Conservation (phyloP, 1,284 basidiomycete genomes). For the Ganoderma lucidum region DNA sequence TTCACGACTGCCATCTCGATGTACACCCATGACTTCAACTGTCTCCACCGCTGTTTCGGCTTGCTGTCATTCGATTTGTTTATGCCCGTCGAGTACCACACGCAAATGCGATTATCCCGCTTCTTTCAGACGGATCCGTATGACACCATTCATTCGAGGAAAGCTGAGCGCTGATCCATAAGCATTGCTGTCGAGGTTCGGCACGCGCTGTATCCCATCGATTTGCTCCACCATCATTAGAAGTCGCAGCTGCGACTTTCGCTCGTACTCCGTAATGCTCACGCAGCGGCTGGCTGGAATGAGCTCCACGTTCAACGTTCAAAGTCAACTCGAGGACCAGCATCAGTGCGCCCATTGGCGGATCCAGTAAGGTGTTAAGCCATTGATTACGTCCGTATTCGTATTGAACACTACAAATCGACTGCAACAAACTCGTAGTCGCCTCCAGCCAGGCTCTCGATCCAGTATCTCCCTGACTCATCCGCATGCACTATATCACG, state of each 20-base stretch:
- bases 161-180: too few species aligned
- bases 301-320: background rate
- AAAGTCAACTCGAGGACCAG: too few species aligned
- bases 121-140: background rate
- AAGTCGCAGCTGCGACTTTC: background rate
- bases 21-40: constrained; percentile 24
- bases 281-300: background rate
- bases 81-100: constrained; percentile 22
- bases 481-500: constrained; percentile 14
- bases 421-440: constrained; percentile 22
- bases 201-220: background rate
- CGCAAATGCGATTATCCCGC: background rate
- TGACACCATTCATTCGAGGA: too few species aligned
- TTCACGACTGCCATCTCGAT: constrained; percentile 21
- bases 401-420: constrained; percentile 11
- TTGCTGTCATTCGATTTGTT: constrained; percentile 23
- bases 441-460: constrained; percentile 20
- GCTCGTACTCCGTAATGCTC: background rate
- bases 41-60: constrained; percentile 8
- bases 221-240: background rate
- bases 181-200: background rate
- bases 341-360: background rate
- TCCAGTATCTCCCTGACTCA: constrained; percentile 22
- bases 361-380: background rate
- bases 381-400: background rate